Percentiles rank a stretch among this genome's conserved stretches.
These are phyloP conservation scores for Calonectria hongkongensis DNA, from an alignment of 2,329 filamentous ascomycete species.

Conservation along the genomic window DNA sequence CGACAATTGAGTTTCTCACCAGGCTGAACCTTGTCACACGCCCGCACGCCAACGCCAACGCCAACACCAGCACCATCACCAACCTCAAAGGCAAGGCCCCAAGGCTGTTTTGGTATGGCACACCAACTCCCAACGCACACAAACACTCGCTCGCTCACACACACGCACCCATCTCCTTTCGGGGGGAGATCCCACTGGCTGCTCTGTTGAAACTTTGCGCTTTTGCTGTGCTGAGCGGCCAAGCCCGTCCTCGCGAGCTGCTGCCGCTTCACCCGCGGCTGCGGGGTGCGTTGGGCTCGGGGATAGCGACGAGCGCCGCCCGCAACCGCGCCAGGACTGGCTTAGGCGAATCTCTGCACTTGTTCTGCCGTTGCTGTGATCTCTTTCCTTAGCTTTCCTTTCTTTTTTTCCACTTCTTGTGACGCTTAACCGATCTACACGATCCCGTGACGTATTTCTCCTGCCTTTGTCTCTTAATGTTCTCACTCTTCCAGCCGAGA, in stretches of 20 bases:
- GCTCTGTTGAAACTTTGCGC: neutral
- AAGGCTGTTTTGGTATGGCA: neutral
- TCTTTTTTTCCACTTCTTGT: neutral
- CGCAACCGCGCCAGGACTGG: constrained; percentile 3
- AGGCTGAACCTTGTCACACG: constrained; percentile 29
- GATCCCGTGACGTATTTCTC: constrained; percentile 1
- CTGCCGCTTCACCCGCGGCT: constrained; percentile 42
- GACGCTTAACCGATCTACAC: neutral
- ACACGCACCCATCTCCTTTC: neutral
- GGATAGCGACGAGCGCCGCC: constrained; percentile 30
- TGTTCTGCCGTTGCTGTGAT: no score
- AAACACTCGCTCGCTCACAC: neutral
- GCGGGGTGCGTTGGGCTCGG: constrained; percentile 45
- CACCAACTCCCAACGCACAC: constrained; percentile 1
- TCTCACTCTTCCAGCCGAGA: neutral
- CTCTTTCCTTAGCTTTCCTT: neutral
- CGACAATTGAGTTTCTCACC: constrained; percentile 30
- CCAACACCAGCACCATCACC: neutral
- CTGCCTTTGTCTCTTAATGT: neutral
- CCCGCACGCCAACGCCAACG: neutral
- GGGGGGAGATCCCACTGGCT: neutral
- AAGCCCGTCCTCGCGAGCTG: constrained; percentile 13
- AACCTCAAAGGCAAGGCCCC: neutral
- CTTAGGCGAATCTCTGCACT: neutral
- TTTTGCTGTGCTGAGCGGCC: constrained; percentile 11